Percentiles rank a stretch among this genome's conserved stretches.
phyloP scores from a whole-genome alignment of 2,329 filamentous ascomycete species.

The Hysterium pulicare region DNA sequence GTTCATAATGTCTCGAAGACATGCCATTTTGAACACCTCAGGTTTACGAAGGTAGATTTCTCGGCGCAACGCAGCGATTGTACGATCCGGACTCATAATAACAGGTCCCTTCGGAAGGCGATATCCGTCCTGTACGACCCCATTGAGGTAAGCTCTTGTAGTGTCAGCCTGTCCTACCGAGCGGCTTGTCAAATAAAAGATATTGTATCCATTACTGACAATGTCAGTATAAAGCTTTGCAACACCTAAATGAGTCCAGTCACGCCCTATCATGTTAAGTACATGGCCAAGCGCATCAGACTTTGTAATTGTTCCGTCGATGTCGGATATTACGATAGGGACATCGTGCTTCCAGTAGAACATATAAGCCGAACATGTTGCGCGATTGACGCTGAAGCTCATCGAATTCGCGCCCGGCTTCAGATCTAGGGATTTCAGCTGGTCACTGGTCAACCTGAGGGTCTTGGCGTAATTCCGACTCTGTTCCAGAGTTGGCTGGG shows the following conservation, averaged over 20 bases:
- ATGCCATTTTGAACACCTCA: slow-evolving; percentile 99
- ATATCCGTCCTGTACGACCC: slow-evolving; percentile 84
- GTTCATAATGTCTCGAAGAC: slow-evolving; percentile 85
- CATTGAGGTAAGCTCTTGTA: slow-evolving; percentile 83
- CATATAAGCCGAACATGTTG: slow-evolving; percentile 88
- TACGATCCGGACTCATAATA: slow-evolving; percentile 91
- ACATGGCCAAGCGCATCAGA: slow-evolving; percentile 93
- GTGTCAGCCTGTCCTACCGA: slow-evolving; percentile 91
- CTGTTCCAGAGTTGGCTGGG: slow-evolving; percentile 54
- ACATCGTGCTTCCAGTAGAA: slow-evolving; percentile 89
- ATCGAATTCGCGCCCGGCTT: slow-evolving; percentile 86
- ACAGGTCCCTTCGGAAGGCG: slow-evolving; percentile 85
- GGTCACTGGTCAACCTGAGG: slow-evolving; percentile 87
- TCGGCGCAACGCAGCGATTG: slow-evolving; percentile 84
- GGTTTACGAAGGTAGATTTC: slow-evolving; percentile 96
- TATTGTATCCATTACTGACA: slow-evolving; percentile 92
- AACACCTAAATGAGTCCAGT: slow-evolving; percentile 96
- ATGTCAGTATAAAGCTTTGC: slow-evolving; percentile 98
- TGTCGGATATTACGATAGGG: slow-evolving; percentile 96
- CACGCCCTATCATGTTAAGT: slow-evolving; percentile 90
- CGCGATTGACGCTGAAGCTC: slow-evolving; percentile 94
- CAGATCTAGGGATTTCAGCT: slow-evolving; percentile 80
- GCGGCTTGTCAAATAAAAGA: slow-evolving; percentile 94
- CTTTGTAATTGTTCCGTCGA: slow-evolving; percentile 98
- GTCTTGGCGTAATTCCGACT: slow-evolving; percentile 95